phyloP scores from a whole-genome alignment of 768 basidiomycete species.

The Obba rivulosa region DNA sequence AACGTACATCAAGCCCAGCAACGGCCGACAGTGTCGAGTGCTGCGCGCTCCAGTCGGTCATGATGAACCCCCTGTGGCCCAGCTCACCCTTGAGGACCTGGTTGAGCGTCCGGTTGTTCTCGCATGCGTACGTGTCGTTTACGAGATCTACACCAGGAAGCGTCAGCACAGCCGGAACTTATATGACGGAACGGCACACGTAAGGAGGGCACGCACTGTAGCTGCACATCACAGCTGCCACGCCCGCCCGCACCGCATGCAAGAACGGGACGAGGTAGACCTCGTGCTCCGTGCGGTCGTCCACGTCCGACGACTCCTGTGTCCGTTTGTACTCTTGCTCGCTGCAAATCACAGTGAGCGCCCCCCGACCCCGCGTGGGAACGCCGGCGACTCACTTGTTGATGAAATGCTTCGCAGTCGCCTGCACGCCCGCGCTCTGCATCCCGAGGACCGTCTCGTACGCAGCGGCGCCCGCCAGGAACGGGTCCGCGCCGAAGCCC shows the following conservation, averaged over 20 bases:
- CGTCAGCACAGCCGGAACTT: slow-evolving; percentile 1
- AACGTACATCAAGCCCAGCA: slow-evolving; percentile 51
- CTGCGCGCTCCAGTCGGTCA: slow-evolving; percentile 72
- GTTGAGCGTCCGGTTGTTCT: slow-evolving; percentile 66
- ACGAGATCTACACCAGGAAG: slow-evolving; percentile 42
- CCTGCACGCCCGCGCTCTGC: slow-evolving; percentile 76
- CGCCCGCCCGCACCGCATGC: slow-evolving; percentile 69
- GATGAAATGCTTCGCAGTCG: slow-evolving; percentile 81
- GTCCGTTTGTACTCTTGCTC: slow-evolving; percentile 66
- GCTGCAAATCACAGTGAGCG: slow-evolving; percentile 27
- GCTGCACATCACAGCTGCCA: slow-evolving; percentile 70
- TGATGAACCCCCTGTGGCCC: slow-evolving; percentile 46
- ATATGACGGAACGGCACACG: neutral
- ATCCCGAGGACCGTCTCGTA: slow-evolving; percentile 84
- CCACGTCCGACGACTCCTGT: slow-evolving; percentile 56
- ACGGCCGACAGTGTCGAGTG: slow-evolving; percentile 52
- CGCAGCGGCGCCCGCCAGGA: slow-evolving; percentile 69
- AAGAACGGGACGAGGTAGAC: slow-evolving; percentile 68
- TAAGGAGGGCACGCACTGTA: slow-evolving; percentile 43
- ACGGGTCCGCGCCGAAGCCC: slow-evolving; percentile 92
- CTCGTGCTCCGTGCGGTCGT: slow-evolving; percentile 77
- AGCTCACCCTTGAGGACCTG: slow-evolving; percentile 64
- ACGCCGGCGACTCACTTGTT: slow-evolving; percentile 48
- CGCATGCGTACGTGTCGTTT: slow-evolving; percentile 71
- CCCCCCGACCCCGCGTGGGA: neutral